Base-by-base conservation (phyloP, 2,329 filamentous ascomycete genomes). In the Cercospora zeae-maydis region DNA sequence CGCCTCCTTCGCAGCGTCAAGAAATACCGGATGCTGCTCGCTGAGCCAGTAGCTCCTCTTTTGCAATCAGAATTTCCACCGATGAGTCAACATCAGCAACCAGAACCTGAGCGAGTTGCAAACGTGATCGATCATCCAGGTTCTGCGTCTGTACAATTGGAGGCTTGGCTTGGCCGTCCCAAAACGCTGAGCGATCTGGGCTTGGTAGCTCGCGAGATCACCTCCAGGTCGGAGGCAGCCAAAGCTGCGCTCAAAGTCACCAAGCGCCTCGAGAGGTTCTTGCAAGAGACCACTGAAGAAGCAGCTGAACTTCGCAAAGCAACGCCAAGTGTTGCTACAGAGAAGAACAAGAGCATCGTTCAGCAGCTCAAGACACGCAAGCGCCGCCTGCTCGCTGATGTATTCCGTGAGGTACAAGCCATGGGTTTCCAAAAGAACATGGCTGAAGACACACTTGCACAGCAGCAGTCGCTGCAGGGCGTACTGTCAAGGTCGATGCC, bases 341-440 rank as follows among this genome's bases (percentile, higher is more conserved):
- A 96, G 27, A 93, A 96, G 47, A 97, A 95, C 75, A 93, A 93
- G 73, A 84, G 88, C 10, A 76, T 84, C 14, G 86, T 97, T 64
- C 93, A 96, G 76, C 91, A 97, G 75, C 85, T 98, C 69, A 98
- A 97, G 80, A 87, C 86, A 2, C 86, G 91, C 70, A 99, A 99
- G 78, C 87, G 92, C 47, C 93, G 92, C 70, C 83, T 98, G 13
- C 95, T 96, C 70, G 90, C 92, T 0, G 93, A 98, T 69, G 93
- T 90, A 0, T 79, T 99, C 66, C 93, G 91, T 72, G 86, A 88
- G 21, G 80, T 97, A 30, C 87, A 92, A 36, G 85, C 88, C 62
- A 98, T 99, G 93, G 95, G 95, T 3, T 85, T 99, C 70, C 89
- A 88, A 70, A 87, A 88, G 58, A 97, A 96, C 73, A 81, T 96